Base-by-base conservation (phyloP, 176 grass and related monocot genomes). In the Zoysia japonica region DNA sequence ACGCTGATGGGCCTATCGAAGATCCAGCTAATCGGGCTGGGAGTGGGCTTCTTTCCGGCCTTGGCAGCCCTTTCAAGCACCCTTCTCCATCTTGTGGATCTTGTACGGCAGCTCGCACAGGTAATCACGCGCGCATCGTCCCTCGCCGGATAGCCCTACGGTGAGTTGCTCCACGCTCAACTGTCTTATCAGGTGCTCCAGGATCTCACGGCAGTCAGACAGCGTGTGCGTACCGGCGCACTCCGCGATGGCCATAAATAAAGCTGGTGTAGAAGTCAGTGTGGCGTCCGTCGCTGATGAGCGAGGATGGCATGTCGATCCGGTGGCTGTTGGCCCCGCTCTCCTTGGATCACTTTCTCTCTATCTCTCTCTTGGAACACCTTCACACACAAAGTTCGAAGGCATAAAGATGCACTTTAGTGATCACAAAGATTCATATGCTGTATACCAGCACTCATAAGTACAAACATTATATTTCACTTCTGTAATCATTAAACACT, bases 231-330 rank as follows among this genome's bases (percentile, higher is more conserved):
- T 77, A 0, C 87, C 91, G 0, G 85, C 20, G 64, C 84, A 78
- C 63, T 90, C 77, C 17, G 91, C 87, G 47, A 71, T 82, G 7
- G 85, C 78, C 28, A 28, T 28, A 28, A 28, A 28, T 28, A 28
- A 28, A 28, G 28, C 28, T 28, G 28, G 28, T 28, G 28, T 28
- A 97, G 57, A 97, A 66, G 20, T 80, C 75, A 55, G 40, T 57
- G 6, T 57, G 5, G 82, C 87, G 83, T 13, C 94, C 91, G 79
- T 97, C 94, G 69, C 28, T 55, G 83, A 97, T 97, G 64, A 93
- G 87, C 36, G 89, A 82, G 4, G 94, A 47, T 0, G 85, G 94
- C 94, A 97, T 97, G n/a, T 85, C 86, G 75, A 97, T 90, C 19
- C 85, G 80, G 59, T 87, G 28, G 28, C 28, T 28, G 28, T 28